A percentile compares a stretch with the other conserved stretches of the same genome.
Evolutionary conservation across 2,329 filamentous ascomycete species (phyloP).

Genomic region (Zopfia rhizophila): DNA sequence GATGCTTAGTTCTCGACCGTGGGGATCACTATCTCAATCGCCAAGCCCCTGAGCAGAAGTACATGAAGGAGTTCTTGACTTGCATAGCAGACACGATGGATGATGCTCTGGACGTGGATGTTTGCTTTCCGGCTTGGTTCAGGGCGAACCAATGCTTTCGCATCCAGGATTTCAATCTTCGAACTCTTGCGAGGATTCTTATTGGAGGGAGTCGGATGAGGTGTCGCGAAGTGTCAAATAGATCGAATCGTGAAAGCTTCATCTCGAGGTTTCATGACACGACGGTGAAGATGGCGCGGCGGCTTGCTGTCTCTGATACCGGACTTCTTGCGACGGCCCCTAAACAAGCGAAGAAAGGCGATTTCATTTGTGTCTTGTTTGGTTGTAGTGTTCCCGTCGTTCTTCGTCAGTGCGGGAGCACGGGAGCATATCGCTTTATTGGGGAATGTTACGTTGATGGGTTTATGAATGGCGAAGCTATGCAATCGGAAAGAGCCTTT

Average conservation of each 20-base stretch:
- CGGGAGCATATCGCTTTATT: background rate
- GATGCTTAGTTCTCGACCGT: background rate
- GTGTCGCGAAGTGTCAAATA: too few species aligned
- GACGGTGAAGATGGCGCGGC: constrained; percentile 5
- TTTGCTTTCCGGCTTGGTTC: background rate
- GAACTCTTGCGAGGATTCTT: too few species aligned
- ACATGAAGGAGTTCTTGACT: background rate
- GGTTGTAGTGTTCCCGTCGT: constrained; percentile 33
- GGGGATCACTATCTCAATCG: background rate
- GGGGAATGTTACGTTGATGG: background rate
- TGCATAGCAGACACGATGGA: background rate
- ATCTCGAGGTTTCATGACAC: background rate
- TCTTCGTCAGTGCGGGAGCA: constrained; percentile 12
- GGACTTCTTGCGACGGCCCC: constrained; percentile 11
- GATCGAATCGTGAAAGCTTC: too few species aligned
- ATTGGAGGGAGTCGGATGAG: too few species aligned
- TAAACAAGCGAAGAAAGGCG: constrained; percentile 6
- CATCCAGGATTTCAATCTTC: too few species aligned
- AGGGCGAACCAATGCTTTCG: too few species aligned
- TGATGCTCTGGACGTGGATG: background rate
- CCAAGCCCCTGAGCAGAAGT: background rate
- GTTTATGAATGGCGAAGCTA: background rate
- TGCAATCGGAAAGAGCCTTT: too few species aligned
- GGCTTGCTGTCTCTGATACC: constrained; percentile 14
- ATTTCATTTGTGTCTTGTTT: constrained; percentile 26